These are phyloP conservation scores for Onygena corvina DNA, from an alignment of 2,329 filamentous ascomycete species.

Conservation along the genomic window DNA sequence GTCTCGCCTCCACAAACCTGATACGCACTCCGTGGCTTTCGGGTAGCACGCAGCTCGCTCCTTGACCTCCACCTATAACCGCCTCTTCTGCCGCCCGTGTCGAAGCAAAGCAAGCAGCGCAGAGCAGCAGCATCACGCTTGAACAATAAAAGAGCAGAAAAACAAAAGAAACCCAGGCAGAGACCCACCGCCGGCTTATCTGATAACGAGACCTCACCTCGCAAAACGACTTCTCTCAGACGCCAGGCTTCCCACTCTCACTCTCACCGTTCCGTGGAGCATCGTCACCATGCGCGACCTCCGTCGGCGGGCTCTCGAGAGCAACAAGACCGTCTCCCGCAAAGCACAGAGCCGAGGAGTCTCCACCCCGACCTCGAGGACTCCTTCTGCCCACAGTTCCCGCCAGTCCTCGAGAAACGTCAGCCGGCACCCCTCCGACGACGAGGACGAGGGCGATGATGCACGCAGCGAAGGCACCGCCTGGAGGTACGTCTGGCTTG, in stretches of 20 bases:
- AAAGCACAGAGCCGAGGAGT: slow-evolving; percentile 39
- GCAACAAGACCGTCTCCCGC: slow-evolving; percentile 52
- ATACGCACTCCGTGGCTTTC: background rate
- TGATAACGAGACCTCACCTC: background rate
- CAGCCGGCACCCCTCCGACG: slow-evolving; percentile 45
- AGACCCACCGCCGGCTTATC: background rate
- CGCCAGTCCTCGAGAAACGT: slow-evolving; percentile 42
- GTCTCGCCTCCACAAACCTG: slow-evolving; percentile 2
- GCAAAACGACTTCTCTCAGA: no score
- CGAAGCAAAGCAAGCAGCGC: no score
- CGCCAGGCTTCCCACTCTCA: no score
- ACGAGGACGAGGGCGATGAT: slow-evolving; percentile 43
- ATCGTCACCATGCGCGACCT: slow-evolving; percentile 35
- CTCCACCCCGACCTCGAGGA: slow-evolving; percentile 43
- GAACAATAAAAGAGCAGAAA: background rate
- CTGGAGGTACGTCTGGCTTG: slow-evolving; percentile 31
- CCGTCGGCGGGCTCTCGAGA: slow-evolving; percentile 50
- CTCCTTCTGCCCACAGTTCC: slow-evolving; percentile 42
- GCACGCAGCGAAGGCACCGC: slow-evolving; percentile 48
- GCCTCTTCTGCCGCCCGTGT: background rate
- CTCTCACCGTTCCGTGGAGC: no score
- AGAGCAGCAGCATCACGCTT: no score
- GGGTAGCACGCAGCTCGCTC: background rate
- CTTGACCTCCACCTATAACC: background rate
- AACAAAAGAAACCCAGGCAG: background rate